These are phyloP conservation scores for Penicillium samsonianum DNA, from an alignment of 495 filamentous ascomycete species.

Conservation along the genomic window DNA sequence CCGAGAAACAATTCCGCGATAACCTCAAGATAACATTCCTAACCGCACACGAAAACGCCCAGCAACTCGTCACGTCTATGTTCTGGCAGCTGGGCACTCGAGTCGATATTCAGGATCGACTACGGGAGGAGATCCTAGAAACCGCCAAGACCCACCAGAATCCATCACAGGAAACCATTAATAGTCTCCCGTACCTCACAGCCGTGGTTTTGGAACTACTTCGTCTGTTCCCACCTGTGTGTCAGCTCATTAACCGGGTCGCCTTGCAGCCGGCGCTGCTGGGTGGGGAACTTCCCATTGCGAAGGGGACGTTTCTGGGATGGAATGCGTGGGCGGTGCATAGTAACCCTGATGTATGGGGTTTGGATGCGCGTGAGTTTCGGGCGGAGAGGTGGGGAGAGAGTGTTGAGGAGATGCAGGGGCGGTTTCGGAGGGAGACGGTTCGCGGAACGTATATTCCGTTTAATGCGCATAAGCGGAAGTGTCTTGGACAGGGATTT, in stretches of 20 bases:
- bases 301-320: constrained; percentile 35
- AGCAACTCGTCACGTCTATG: constrained; percentile 35
- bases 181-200: constrained; percentile 38
- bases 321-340: constrained; percentile 42
- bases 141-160: neutral
- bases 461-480: constrained; percentile 38
- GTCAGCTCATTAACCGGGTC: constrained; percentile 38
- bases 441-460: constrained; percentile 38
- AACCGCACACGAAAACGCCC: constrained; percentile 37
- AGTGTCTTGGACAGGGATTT: constrained; percentile 41
- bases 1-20: constrained; percentile 33
- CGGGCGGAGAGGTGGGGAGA: constrained; percentile 41
- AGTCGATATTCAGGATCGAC: constrained; percentile 27
- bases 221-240: constrained; percentile 43
- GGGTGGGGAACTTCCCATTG: constrained; percentile 32
- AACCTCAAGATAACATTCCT: constrained; percentile 40
- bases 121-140: constrained; percentile 29
- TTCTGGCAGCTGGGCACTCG: constrained; percentile 35
- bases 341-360: constrained; percentile 34
- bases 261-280: constrained; percentile 17
- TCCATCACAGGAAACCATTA: constrained; percentile 25
- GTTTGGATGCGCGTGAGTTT: constrained; percentile 30
- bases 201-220: constrained; percentile 41
- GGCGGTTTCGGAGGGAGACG: constrained; percentile 27
- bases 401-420: constrained; percentile 33